Conservation (phyloP, 2,329 filamentous ascomycete genomes). For the Fusarium floridanum region DNA sequence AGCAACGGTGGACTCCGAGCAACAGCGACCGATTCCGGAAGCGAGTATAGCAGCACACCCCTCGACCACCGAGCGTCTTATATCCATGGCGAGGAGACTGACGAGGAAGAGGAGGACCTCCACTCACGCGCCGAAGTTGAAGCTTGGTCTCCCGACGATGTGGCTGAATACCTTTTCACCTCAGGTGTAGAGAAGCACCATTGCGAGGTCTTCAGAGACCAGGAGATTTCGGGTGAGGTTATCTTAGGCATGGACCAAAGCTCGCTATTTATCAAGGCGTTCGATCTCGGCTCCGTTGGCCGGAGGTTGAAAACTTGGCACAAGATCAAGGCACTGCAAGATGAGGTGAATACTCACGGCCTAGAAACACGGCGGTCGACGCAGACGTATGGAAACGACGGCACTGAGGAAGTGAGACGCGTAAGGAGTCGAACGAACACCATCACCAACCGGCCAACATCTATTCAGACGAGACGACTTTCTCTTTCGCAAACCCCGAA, state of each 20-base stretch:
- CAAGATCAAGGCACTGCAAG: constrained; percentile 91
- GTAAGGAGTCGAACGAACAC: constrained; percentile 70
- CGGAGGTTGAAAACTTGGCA: constrained; percentile 94
- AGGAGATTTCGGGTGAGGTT: constrained; percentile 96
- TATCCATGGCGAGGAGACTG: constrained; percentile 93
- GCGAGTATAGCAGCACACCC: constrained; percentile 89
- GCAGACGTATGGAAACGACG: constrained; percentile 70
- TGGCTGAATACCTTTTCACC: constrained; percentile 90
- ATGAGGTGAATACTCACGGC: constrained; percentile 76
- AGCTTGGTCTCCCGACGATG: constrained; percentile 82
- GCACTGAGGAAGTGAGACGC: constrained; percentile 65
- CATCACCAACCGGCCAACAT: constrained; percentile 64
- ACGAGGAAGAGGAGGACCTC: constrained; percentile 87
- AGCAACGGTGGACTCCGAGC: constrained; percentile 65
- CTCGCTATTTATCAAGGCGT: constrained; percentile 94
- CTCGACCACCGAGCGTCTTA: constrained; percentile 85
- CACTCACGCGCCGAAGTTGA: constrained; percentile 80
- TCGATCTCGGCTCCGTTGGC: constrained; percentile 92
- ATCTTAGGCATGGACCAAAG: constrained; percentile 95
- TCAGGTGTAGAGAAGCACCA: constrained; percentile 88
- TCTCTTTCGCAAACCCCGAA: constrained; percentile 66
- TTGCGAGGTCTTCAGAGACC: constrained; percentile 93
- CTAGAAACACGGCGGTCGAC: constrained; percentile 64
- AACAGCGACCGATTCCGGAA: constrained; percentile 80
- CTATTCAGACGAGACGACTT: constrained; percentile 61